Conservation (phyloP, 73 alveolate species). For the Paramecium sexaurelia region DNA sequence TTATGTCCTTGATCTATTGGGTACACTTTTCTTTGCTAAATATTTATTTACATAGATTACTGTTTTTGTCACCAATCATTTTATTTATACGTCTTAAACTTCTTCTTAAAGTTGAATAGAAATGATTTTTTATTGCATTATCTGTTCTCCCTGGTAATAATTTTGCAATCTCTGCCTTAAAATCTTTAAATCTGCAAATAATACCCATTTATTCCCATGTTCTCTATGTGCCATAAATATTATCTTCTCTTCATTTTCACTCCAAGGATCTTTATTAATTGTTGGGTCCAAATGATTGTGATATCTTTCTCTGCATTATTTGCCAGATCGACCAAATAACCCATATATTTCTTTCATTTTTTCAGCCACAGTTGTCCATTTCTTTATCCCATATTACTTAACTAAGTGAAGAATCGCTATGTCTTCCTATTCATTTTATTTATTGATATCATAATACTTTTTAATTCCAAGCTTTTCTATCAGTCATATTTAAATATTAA, state of each 20-base stretch:
- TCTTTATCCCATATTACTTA: conserved; percentile 78
- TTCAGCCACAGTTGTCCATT: conserved; percentile 87
- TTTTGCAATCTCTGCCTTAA: conserved; percentile 66
- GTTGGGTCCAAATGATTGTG: conserved; percentile 97
- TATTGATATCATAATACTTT: background rate
- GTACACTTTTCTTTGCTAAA: conserved; percentile 57
- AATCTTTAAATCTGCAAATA: background rate
- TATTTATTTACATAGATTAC: conserved; percentile 17
- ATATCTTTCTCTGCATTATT: conserved; percentile 98
- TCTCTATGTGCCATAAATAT: conserved; percentile 89
- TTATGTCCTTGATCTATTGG: conserved; percentile 65
- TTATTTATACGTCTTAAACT: conserved; percentile 68
- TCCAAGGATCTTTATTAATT: conserved; percentile 90
- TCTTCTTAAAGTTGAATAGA: conserved; percentile 82
- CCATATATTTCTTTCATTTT: conserved; percentile 73
- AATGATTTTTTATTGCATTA: conserved; percentile 83
- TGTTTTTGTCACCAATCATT: conserved; percentile 66
- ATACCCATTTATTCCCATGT: conserved; percentile 95
- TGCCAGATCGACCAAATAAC: conserved; percentile 88
- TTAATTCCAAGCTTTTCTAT: conserved; percentile 60
- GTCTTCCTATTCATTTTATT: conserved; percentile 75
- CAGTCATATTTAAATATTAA: conserved; percentile 50
- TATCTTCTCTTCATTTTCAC: conserved; percentile 92
- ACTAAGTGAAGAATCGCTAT: conserved; percentile 82
- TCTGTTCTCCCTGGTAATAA: conserved; percentile 77